These are phyloP conservation scores for Umbilicaria muhlenbergii DNA, from an alignment of 495 filamentous ascomycete genomes.

Conservation along the genomic window DNA sequence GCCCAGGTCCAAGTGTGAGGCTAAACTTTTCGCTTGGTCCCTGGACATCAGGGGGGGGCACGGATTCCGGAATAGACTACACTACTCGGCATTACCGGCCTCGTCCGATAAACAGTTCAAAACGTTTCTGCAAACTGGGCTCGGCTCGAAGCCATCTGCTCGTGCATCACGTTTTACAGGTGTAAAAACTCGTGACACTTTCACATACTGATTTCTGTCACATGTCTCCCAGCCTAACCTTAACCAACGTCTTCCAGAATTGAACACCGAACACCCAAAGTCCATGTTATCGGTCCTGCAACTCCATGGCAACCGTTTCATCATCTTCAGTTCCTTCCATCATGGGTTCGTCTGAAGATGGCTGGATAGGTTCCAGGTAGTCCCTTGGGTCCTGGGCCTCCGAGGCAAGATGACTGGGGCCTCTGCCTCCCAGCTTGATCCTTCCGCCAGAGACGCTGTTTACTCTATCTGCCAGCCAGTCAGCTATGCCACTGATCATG, in stretches of 20 bases:
- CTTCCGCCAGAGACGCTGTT: conserved; percentile 30
- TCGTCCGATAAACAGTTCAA: too few species aligned
- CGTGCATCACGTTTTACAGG: too few species aligned
- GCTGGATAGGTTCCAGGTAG: conserved; percentile 10
- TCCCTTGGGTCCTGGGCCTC: conserved; percentile 15
- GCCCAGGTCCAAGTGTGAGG: too few species aligned
- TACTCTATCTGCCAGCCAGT: conserved; percentile 38
- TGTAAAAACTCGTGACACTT: too few species aligned
- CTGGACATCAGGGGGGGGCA: too few species aligned
- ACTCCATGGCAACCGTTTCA: conserved; percentile 40
- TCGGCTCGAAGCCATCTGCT: too few species aligned
- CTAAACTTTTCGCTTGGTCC: too few species aligned
- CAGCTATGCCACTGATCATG: conserved; percentile 38
- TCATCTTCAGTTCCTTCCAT: conserved; percentile 53
- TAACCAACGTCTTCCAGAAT: background rate
- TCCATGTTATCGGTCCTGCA: conserved; percentile 31
- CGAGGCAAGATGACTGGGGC: conserved; percentile 8
- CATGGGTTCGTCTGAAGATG: conserved; percentile 22
- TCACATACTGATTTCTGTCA: too few species aligned
- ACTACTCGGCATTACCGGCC: too few species aligned
- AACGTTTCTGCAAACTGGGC: too few species aligned
- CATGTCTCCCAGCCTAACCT: too few species aligned
- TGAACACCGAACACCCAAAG: background rate
- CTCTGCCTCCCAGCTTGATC: conserved; percentile 12
- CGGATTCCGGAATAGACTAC: too few species aligned